Evolutionary conservation across 305 asterid species (phyloP).

Genomic region (Fraxinus sp.): DNA sequence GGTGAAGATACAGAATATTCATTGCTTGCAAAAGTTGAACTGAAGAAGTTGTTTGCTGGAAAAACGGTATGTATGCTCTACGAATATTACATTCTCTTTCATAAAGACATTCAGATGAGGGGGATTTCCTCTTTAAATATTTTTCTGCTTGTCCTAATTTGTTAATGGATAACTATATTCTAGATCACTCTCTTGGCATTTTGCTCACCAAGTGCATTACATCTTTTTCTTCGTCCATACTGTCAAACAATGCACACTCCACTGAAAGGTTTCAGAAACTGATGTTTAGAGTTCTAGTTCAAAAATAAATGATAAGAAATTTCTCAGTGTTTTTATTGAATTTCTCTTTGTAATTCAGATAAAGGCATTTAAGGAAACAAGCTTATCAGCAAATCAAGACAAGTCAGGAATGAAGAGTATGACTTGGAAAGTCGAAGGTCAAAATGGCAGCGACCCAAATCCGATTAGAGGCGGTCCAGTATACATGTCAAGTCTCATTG

Average conservation of each 20-base stretch:
- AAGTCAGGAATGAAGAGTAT: conserved; percentile 56
- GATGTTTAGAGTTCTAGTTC: background rate
- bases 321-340: background rate
- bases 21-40: conserved; percentile 57
- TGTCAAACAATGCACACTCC: background rate
- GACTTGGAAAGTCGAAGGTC: conserved; percentile 56
- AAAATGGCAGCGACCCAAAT: conserved; percentile 21
- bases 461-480: conserved; percentile 52
- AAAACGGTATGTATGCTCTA: conserved; percentile 44
- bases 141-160: background rate
- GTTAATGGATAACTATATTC: background rate
- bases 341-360: conserved; percentile 36
- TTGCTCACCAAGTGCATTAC: background rate
- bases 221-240: background rate
- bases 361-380: conserved; percentile 50
- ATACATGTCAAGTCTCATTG: conserved; percentile 41
- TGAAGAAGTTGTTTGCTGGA: conserved; percentile 60
- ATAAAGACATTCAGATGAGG: background rate
- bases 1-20: conserved; percentile 71
- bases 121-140: background rate
- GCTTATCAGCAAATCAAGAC: conserved; percentile 74
- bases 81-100: background rate
- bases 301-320: background rate
- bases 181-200: background rate
- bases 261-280: background rate